These are phyloP conservation scores for Persicaria maculosa DNA, from an alignment of 148 eudicot genomes.

Conservation along the genomic window DNA sequence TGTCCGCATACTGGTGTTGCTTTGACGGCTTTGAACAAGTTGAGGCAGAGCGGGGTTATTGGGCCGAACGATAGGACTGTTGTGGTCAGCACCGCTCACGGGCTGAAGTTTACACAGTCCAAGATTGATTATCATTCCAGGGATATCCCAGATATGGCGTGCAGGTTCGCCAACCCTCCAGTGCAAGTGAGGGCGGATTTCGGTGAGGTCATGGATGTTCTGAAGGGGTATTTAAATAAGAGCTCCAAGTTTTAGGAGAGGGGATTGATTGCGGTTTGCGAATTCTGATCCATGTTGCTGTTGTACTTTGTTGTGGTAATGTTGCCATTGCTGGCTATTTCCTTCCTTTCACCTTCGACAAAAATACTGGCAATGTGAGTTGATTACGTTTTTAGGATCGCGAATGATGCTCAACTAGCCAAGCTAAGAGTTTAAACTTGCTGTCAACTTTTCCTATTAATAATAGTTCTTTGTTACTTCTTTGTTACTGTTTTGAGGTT, in stretches of 20 bases:
- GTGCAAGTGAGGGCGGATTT: conserved; percentile 83
- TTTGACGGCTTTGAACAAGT: conserved; percentile 60
- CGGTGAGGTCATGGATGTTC: conserved; percentile 93
- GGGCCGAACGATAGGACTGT: conserved; percentile 68
- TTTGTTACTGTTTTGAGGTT: not conserved
- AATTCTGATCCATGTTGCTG: not conserved
- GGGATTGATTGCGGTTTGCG: not conserved
- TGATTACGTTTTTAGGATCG: not conserved
- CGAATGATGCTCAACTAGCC: not conserved
- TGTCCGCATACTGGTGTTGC: conserved; percentile 99
- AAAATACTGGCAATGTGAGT: not conserved
- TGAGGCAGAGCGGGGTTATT: conserved; percentile 69
- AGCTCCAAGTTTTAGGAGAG: conserved; percentile 27
- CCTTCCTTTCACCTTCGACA: not conserved
- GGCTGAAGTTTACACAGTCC: conserved; percentile 70
- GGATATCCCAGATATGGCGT: conserved; percentile 58
- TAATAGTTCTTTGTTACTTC: not conserved
- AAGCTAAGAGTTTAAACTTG: not conserved
- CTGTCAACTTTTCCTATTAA: not conserved
- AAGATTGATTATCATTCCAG: conserved; percentile 84
- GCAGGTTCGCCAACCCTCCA: conserved; percentile 76
- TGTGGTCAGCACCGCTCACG: conserved; percentile 90
- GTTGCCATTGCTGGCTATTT: not conserved
- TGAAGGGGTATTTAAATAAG: conserved; percentile 48
- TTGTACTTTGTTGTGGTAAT: not conserved